Conservation (phyloP, 2,329 filamentous ascomycete species). For the Aspergillus luchuensis region DNA sequence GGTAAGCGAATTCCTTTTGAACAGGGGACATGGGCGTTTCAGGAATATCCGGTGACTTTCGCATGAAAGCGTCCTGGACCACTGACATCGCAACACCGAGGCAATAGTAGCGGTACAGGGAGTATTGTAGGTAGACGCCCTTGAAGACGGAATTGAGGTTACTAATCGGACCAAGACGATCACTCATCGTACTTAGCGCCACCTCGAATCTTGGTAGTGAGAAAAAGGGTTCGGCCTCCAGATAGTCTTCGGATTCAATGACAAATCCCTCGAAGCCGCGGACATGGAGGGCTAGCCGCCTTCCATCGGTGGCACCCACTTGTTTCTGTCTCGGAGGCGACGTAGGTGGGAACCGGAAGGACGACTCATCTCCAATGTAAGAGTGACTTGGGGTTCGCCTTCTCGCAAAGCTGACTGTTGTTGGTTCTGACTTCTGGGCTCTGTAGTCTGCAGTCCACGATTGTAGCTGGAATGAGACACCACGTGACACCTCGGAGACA, state of each 20-base stretch:
- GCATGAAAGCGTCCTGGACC: constrained; percentile 66
- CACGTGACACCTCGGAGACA: constrained; percentile 79
- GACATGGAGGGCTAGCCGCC: constrained; percentile 76
- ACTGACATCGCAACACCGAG: constrained; percentile 79
- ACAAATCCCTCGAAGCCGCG: constrained; percentile 87
- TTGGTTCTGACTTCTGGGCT: constrained; percentile 71
- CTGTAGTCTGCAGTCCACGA: constrained; percentile 88
- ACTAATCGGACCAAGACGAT: constrained; percentile 83
- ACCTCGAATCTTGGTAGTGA: constrained; percentile 85
- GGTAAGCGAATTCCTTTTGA: constrained; percentile 21
- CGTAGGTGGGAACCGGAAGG: constrained; percentile 53
- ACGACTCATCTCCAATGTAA: constrained; percentile 65
- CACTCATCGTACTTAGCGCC: constrained; percentile 79
- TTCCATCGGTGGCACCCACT: constrained; percentile 66
- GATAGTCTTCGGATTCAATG: constrained; percentile 80
- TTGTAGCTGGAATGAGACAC: constrained; percentile 82
- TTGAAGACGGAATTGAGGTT: constrained; percentile 81
- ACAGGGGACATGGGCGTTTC: constrained; percentile 12
- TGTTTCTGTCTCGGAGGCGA: constrained; percentile 49
- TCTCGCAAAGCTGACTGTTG: constrained; percentile 50
- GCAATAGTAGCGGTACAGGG: constrained; percentile 89
- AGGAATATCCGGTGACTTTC: constrained; percentile 24
- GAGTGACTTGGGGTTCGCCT: constrained; percentile 75
- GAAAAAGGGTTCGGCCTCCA: constrained; percentile 83
- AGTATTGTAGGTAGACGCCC: constrained; percentile 82